Percentiles rank a stretch among this genome's conserved stretches.
phyloP scores from a whole-genome alignment of 768 basidiomycete genomes.

The Leccinum boreale region DNA sequence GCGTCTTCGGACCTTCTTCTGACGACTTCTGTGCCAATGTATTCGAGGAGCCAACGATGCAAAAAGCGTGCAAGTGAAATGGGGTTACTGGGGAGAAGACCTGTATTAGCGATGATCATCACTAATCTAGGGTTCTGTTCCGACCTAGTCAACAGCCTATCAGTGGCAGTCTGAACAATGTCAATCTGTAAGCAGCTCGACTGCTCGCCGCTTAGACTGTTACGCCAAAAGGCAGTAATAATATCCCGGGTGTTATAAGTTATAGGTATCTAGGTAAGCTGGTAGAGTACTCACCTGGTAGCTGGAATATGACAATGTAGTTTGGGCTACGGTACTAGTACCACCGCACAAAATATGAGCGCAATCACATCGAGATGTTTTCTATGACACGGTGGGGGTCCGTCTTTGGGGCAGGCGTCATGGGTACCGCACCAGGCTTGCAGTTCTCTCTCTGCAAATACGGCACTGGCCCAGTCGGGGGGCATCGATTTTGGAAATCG shows the following conservation, averaged over 20 bases:
- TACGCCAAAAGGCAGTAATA: neutral
- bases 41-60: slow-evolving; percentile 21
- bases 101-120: slow-evolving; percentile 21
- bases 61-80: slow-evolving; percentile 15
- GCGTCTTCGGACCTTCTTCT: slow-evolving; percentile 6
- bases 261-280: neutral
- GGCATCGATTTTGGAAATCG: slow-evolving; percentile 15
- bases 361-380: slow-evolving; percentile 13
- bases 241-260: neutral
- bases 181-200: neutral
- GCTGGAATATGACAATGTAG: slow-evolving; percentile 12
- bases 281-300: slow-evolving; percentile 4
- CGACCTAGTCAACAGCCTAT: slow-evolving; percentile 1
- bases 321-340: slow-evolving; percentile 7
- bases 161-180: neutral
- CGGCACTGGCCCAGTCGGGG: neutral
- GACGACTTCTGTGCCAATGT: slow-evolving; percentile 21
- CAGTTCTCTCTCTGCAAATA: slow-evolving; percentile 5
- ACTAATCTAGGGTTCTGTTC: slow-evolving; percentile 28
- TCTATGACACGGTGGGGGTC: slow-evolving; percentile 12
- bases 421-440: slow-evolving; percentile 4
- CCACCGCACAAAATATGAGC: slow-evolving; percentile 14
- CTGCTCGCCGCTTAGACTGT: neutral
- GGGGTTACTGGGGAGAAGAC: slow-evolving; percentile 12
- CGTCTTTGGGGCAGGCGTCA: neutral